Evolutionary conservation across 192 early-diverging fungal species (phyloP).

Genomic region (Linnemannia zychae): DNA sequence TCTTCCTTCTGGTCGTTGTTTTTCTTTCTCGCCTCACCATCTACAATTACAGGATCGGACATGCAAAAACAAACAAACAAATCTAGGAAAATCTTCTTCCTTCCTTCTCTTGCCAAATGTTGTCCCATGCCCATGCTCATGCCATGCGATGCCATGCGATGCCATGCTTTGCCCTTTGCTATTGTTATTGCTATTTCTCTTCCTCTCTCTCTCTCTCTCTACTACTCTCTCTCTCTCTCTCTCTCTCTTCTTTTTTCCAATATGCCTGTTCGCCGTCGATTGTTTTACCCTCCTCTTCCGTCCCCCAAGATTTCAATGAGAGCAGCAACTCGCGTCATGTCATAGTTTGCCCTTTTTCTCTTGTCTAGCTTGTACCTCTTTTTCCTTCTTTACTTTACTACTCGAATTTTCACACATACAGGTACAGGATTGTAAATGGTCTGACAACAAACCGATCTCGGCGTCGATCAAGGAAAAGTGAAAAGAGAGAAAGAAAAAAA

Average conservation of each 20-base stretch:
- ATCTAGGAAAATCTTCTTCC: background rate
- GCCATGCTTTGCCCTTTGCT: background rate
- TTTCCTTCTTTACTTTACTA: background rate
- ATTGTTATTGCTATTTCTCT: background rate
- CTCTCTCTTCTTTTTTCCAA: background rate
- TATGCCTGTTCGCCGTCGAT: no score
- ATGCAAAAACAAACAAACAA: conserved; percentile 7
- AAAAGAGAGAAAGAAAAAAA: no score
- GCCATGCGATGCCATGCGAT: no score
- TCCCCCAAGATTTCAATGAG: background rate
- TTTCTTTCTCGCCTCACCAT: background rate
- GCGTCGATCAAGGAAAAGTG: no score
- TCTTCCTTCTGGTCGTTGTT: background rate
- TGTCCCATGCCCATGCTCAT: no score
- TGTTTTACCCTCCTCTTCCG: no score
- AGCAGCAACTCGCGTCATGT: background rate
- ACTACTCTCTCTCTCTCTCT: background rate
- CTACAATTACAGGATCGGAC: background rate
- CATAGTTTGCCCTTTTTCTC: no score
- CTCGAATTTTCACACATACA: background rate
- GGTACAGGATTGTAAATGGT: no score
- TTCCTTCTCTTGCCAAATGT: no score
- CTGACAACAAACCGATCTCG: no score
- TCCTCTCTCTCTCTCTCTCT: background rate
- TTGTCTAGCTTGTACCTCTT: background rate